Evolutionary conservation across 2,329 filamentous ascomycete species (phyloP).

Genomic region (Colletotrichum sp.): DNA sequence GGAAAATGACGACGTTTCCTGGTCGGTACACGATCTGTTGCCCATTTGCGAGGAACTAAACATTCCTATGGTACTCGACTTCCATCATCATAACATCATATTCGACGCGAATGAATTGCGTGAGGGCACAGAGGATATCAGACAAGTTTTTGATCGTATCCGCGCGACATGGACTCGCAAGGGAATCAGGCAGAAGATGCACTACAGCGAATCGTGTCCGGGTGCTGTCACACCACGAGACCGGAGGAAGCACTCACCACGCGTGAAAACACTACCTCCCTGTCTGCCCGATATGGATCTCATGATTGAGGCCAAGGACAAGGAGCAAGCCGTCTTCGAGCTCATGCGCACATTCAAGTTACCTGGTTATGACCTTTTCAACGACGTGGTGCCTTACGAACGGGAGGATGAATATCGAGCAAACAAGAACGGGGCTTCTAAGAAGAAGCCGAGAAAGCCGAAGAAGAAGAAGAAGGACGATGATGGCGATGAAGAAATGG

Average conservation of each 20-base stretch:
- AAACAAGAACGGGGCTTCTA: slow-evolving; percentile 44
- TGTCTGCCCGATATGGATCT: slow-evolving; percentile 86
- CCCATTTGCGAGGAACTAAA: slow-evolving; percentile 93
- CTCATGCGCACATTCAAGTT: slow-evolving; percentile 89
- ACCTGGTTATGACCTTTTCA: slow-evolving; percentile 77
- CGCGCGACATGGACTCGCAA: slow-evolving; percentile 84
- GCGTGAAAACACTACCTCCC: slow-evolving; percentile 81
- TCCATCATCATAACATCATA: slow-evolving; percentile 93
- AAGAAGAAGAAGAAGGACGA: slow-evolving; percentile 41
- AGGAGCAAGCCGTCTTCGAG: slow-evolving; percentile 95
- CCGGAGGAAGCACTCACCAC: slow-evolving; percentile 82
- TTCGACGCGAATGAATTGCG: slow-evolving; percentile 76
- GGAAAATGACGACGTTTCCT: slow-evolving; percentile 93
- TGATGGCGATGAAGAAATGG: slow-evolving; percentile 36
- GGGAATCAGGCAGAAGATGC: slow-evolving; percentile 91
- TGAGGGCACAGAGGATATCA: slow-evolving; percentile 86
- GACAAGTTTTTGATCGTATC: slow-evolving; percentile 76
- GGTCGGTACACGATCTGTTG: slow-evolving; percentile 89
- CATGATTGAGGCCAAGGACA: slow-evolving; percentile 99
- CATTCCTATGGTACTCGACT: slow-evolving; percentile 91
- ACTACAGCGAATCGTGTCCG: slow-evolving; percentile 84
- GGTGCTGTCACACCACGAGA: slow-evolving; percentile 80
- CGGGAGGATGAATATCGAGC: slow-evolving; percentile 76
- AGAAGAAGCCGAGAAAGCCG: slow-evolving; percentile 41
- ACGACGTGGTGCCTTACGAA: slow-evolving; percentile 78